Evolutionary conservation across 2,329 filamentous ascomycete genomes (phyloP), one percentile per base, ranked within the genome.

Genomic region (Diaporthe caulivora): DNA sequence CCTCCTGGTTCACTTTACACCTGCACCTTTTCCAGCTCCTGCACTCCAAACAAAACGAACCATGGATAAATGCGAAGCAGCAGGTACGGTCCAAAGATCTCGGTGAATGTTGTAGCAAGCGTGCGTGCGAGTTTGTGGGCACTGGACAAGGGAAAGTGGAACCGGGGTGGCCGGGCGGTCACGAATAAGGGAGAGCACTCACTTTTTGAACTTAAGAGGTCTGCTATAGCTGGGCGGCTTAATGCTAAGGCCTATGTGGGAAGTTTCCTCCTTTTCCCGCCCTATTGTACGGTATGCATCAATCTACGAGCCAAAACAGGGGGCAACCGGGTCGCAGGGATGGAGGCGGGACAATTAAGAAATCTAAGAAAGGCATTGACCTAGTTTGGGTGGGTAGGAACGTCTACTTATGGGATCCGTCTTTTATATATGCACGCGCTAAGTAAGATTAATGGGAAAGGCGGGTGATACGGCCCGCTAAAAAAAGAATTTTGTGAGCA

Each of bases 401-500:
- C 69, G 69, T 54, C 31, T 53, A 51, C 55, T 71, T 71, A 71
- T 71, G 69, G 69, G 62, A 67, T 67, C 62, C 62, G 62, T 55
- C 53, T 71, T 42, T 62, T 62, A 62, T 71, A 62, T 71, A 71
- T 62, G 55, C 58, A 60, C 62, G 69, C 69, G 69, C 69, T 71
- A 71, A 62, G 55, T 71, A 71, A 71, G 69, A 71, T 71, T 71
- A 71, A 62, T 71, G 58, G 69, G 44, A 49, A 42, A 71, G n/a
- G 18, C 49, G 70, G 62, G 62, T 72, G 57, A 65, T 70, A 74
- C 70, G 70, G 64, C 58, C 65, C 70, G 72, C 70, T 72, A 72
- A 72, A 72, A 72, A 74, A 72, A 74, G 60, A 74, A 49, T 69
- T 67, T 68, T 71, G 34, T 68, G 57, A 60, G 55, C 31, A 47